Evolutionary conservation across 805 yeast species (phyloP).

Genomic region (Myxozyma neotropica): DNA sequence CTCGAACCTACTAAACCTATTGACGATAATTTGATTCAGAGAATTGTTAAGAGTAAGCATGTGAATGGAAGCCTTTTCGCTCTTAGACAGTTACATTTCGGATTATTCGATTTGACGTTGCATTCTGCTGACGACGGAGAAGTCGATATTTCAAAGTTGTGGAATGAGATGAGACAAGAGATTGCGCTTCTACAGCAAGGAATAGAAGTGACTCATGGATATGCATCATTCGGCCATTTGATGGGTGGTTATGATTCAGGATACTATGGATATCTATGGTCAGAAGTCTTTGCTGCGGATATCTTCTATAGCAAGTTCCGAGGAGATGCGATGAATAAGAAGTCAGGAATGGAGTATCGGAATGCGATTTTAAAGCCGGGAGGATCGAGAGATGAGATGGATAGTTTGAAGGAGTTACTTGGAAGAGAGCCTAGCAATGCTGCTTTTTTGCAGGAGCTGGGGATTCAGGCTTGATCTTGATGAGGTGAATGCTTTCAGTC

Average conservation of each 20-base stretch:
- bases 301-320: slow-evolving; percentile 73
- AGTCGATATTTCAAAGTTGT: slow-evolving; percentile 55
- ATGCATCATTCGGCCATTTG: slow-evolving; percentile 74
- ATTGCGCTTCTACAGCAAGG: slow-evolving; percentile 53
- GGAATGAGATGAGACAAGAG: slow-evolving; percentile 71
- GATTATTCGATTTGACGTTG: slow-evolving; percentile 66
- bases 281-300: slow-evolving; percentile 83
- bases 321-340: slow-evolving; percentile 63
- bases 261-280: slow-evolving; percentile 85
- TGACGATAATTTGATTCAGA: slow-evolving; percentile 57
- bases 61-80: slow-evolving; percentile 74
- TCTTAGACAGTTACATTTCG: slow-evolving; percentile 77
- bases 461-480: slow-evolving; percentile 36
- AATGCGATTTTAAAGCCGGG: slow-evolving; percentile 70
- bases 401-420: slow-evolving; percentile 62
- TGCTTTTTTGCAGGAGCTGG: slow-evolving; percentile 73
- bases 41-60: slow-evolving; percentile 65
- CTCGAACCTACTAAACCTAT: slow-evolving; percentile 57
- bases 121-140: slow-evolving; percentile 56
- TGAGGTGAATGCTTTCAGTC: too few relatives aligned
- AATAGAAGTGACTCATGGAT: slow-evolving; percentile 58
- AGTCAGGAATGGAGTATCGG: slow-evolving; percentile 67
- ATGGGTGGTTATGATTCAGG: slow-evolving; percentile 86
- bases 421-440: slow-evolving; percentile 75
- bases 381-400: slow-evolving; percentile 71